phyloP scores from a whole-genome alignment of 805 yeast species.

The Teunomyces kruisii region DNA sequence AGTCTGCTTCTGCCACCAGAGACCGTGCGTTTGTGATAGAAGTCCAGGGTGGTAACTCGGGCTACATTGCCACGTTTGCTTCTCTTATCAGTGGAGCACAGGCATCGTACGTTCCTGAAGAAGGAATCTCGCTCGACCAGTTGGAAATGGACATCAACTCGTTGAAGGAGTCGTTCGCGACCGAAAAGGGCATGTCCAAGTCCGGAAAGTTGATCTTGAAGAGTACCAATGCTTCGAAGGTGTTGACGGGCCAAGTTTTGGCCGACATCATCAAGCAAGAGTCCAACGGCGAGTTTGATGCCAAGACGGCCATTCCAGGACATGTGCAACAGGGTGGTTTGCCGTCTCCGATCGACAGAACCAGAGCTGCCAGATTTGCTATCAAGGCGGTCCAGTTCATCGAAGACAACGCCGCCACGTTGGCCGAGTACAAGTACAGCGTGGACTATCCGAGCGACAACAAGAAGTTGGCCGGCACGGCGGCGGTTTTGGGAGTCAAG shows the following conservation, averaged over 20 bases:
- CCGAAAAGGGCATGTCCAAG: constrained; percentile 75
- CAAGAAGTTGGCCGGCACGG: constrained; percentile 32
- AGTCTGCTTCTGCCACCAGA: constrained; percentile 91
- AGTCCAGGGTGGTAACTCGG: constrained; percentile 97
- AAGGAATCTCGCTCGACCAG: constrained; percentile 64
- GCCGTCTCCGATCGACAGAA: constrained; percentile 93
- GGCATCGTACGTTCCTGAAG: constrained; percentile 89
- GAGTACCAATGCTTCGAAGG: constrained; percentile 78
- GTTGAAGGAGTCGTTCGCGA: constrained; percentile 63
- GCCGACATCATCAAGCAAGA: constrained; percentile 83
- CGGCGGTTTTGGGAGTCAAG: constrained; percentile 51
- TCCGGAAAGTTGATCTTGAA: constrained; percentile 86
- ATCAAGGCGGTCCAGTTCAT: constrained; percentile 86
- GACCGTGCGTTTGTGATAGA: constrained; percentile 94
- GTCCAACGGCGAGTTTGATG: constrained; percentile 74
- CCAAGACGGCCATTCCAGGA: constrained; percentile 95
- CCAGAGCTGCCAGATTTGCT: constrained; percentile 85
- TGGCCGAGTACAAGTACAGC: constrained; percentile 22
- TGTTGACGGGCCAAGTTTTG: constrained; percentile 77
- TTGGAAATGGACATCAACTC: constrained; percentile 74
- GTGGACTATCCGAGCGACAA: constrained; percentile 35
- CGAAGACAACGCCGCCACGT: constrained; percentile 48
- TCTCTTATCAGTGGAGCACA: constrained; percentile 89
- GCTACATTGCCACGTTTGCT: constrained; percentile 85
- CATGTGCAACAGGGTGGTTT: constrained; percentile 97